Conservation (phyloP, 192 early-diverging fungal species). For the Piromyces finnis region DNA sequence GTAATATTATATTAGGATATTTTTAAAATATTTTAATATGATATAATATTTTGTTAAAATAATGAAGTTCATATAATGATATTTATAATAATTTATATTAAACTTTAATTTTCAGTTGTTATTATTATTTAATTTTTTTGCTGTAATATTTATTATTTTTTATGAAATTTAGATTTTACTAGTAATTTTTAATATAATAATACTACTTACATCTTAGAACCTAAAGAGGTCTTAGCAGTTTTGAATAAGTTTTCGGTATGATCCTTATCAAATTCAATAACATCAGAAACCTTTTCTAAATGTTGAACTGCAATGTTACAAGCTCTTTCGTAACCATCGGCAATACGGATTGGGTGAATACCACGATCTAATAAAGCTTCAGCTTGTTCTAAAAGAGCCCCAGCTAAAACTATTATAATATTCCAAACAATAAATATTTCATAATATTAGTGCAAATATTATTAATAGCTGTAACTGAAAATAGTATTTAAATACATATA, state of each 20-base stretch:
- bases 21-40: no score
- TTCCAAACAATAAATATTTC: background rate
- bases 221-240: constrained; percentile 90
- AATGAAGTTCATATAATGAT: no score
- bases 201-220: constrained; percentile 79
- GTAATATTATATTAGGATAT: no score
- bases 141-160: no score
- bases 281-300: constrained; percentile 81
- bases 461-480: background rate
- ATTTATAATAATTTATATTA: no score
- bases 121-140: no score
- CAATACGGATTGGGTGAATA: constrained; percentile 96
- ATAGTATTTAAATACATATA: no score
- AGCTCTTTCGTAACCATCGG: constrained; percentile 95
- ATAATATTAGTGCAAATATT: background rate
- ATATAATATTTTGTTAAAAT: no score
- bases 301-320: constrained; percentile 86
- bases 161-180: no score
- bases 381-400: constrained; percentile 90
- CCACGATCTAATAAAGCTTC: constrained; percentile 87
- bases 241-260: constrained; percentile 73
- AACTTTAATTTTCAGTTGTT: no score
- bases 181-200: no score
- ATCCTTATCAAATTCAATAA: constrained; percentile 64
- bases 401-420: constrained; percentile 63